Evolutionary conservation across 1,139 yeast species (phyloP).

Genomic region (Saccharomyces pastorianus): DNA sequence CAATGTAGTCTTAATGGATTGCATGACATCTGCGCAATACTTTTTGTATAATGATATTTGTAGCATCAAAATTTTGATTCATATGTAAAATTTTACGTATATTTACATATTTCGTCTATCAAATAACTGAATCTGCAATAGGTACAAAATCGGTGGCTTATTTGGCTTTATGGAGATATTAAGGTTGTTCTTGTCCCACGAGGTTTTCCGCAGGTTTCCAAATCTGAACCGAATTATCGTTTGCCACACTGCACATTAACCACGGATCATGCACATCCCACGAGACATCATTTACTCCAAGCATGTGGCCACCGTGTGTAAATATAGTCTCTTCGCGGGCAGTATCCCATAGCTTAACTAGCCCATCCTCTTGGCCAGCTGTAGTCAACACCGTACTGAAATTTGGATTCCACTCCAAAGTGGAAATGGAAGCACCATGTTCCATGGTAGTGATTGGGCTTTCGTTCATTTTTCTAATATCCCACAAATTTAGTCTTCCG

Average conservation of each 20-base stretch:
- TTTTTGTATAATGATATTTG: neutral
- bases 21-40: too few species aligned
- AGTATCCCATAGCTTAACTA: constrained; percentile 66
- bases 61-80: neutral
- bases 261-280: constrained; percentile 81
- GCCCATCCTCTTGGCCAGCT: constrained; percentile 58
- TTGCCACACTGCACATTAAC: constrained; percentile 76
- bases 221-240: constrained; percentile 79
- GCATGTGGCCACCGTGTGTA: constrained; percentile 84
- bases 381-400: constrained; percentile 56
- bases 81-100: neutral
- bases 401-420: constrained; percentile 72
- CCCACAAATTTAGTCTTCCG: constrained; percentile 63
- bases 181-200: constrained; percentile 9
- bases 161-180: neutral
- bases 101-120: neutral
- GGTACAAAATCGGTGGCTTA: neutral
- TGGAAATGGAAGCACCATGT: constrained; percentile 58
- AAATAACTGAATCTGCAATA: neutral
- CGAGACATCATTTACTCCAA: constrained; percentile 77
- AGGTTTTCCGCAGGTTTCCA: constrained; percentile 56
- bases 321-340: constrained; percentile 44
- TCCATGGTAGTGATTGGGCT: constrained; percentile 30
- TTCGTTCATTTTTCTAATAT: constrained; percentile 42
- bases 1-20: neutral